phyloP scores from a whole-genome alignment of 2,329 filamentous ascomycete species.

The Zymoseptoria brevis region DNA sequence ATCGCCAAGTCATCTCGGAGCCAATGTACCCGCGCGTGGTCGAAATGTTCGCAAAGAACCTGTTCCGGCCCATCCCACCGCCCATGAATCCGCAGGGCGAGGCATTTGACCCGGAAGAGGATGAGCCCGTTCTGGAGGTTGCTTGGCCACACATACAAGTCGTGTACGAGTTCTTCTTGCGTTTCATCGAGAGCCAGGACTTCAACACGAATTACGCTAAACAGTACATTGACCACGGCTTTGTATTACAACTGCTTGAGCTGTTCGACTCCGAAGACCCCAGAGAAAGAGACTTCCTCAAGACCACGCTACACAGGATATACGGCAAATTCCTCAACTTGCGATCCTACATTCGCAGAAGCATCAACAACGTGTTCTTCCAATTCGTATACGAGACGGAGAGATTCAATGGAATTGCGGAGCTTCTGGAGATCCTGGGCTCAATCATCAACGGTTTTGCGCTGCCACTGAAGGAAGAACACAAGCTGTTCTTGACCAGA shows the following conservation, averaged over 20 bases:
- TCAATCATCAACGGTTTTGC: constrained; percentile 99
- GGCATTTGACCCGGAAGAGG: constrained; percentile 96
- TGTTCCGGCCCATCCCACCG: constrained; percentile 93
- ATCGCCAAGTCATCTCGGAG: constrained; percentile 95
- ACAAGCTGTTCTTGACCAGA: constrained; percentile 93
- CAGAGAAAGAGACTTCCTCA: constrained; percentile 90
- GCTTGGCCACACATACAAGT: constrained; percentile 99
- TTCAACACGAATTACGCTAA: constrained; percentile 99
- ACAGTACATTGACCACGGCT: constrained; percentile 95
- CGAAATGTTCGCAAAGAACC: constrained; percentile 98
- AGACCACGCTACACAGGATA: constrained; percentile 94
- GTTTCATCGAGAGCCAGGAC: constrained; percentile 98
- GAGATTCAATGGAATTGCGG: constrained; percentile 95
- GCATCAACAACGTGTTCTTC: constrained; percentile 99
- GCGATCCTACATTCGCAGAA: constrained; percentile 91
- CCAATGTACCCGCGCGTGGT: constrained; percentile 98
- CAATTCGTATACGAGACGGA: constrained; percentile 99
- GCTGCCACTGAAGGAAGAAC: constrained; percentile 91
- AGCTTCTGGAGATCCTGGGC: constrained; percentile 89
- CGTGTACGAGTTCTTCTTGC: constrained; percentile 97
- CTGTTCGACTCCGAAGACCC: constrained; percentile 98
- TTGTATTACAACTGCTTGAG: constrained; percentile 91
- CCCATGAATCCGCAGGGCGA: constrained; percentile 97
- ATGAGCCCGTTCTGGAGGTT: constrained; percentile 94
- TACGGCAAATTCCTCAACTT: constrained; percentile 99